Evolutionary conservation across 2,329 filamentous ascomycete species (phyloP).

Genomic region (Phyllosticta paracitricarpa): DNA sequence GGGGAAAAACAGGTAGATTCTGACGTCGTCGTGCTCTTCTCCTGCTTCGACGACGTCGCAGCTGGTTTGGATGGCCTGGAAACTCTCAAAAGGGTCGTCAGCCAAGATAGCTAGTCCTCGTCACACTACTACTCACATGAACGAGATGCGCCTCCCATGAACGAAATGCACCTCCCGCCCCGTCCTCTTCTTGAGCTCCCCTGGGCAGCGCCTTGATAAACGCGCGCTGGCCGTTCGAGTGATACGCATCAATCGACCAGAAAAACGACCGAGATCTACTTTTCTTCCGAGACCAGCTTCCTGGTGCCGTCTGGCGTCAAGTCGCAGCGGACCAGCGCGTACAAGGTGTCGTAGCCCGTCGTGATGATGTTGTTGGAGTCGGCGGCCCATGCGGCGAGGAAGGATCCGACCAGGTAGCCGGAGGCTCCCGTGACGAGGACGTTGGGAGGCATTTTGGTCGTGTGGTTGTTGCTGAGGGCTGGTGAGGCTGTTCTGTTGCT

Average conservation of each 20-base stretch:
- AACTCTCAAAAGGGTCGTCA: no score
- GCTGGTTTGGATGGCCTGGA: conserved; percentile 33
- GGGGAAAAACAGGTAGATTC: conserved; percentile 43
- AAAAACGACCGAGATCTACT: conserved; percentile 40
- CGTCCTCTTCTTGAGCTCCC: conserved; percentile 32
- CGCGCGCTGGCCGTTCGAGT: conserved; percentile 21
- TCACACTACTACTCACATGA: conserved; percentile 17
- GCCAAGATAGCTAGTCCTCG: no score
- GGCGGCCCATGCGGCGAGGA: conserved; percentile 32
- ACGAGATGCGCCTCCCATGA: conserved; percentile 41
- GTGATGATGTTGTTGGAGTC: conserved; percentile 24
- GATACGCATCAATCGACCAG: conserved; percentile 36
- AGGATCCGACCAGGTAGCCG: conserved; percentile 43
- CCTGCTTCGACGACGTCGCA: conserved; percentile 34
- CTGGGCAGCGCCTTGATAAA: conserved; percentile 37
- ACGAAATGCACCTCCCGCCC: conserved; percentile 40
- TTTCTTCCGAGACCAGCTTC: conserved; percentile 28
- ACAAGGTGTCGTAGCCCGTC: conserved; percentile 31
- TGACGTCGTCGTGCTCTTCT: conserved; percentile 34
- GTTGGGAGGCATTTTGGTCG: conserved; percentile 22
- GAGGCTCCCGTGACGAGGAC: conserved; percentile 44
- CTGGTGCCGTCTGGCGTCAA: conserved; percentile 18
- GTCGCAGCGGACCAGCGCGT: conserved; percentile 38
- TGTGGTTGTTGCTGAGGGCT: no score
- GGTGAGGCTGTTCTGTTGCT: no score